A percentile compares a stretch with the other conserved stretches of the same genome.
Conservation (phyloP, 371 early-diverging fungal genomes). For the Blakeslea trispora region DNA sequence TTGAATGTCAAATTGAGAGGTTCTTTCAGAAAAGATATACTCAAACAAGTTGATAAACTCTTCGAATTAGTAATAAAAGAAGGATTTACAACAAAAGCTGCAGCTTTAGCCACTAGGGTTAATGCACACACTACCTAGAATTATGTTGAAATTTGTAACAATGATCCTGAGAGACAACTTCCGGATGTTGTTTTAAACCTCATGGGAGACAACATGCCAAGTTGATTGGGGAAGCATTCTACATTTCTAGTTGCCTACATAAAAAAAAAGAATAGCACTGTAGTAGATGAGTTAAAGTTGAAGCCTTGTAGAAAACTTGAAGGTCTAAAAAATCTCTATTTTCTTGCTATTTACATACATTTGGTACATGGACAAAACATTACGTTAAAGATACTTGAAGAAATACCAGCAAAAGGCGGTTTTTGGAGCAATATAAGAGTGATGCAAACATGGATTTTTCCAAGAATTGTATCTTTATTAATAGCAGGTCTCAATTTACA, state of each 20-base stretch:
- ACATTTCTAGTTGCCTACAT: constrained; percentile 23
- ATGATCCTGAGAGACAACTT: constrained; percentile 24
- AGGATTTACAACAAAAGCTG: constrained; percentile 23
- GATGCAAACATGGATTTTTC: too few relatives aligned
- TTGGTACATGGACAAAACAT: constrained; percentile 15
- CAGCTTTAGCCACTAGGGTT: constrained; percentile 25
- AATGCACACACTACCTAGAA: constrained; percentile 25
- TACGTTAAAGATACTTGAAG: too few relatives aligned
- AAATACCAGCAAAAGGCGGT: too few relatives aligned
- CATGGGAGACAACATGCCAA: constrained; percentile 19
- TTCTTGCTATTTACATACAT: constrained; percentile 15
- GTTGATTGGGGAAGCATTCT: constrained; percentile 26
- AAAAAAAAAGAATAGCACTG: constrained; percentile 17
- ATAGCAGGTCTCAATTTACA: too few relatives aligned
- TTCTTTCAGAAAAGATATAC: constrained; percentile 25
- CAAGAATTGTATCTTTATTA: too few relatives aligned
- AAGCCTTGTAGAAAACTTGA: neutral
- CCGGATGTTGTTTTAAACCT: constrained; percentile 23
- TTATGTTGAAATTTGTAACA: constrained; percentile 25
- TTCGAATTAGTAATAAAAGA: constrained; percentile 26
- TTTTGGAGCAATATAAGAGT: too few relatives aligned
- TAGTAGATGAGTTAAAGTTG: constrained; percentile 6
- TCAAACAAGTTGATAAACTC: constrained; percentile 24
- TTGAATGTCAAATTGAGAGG: constrained; percentile 24
- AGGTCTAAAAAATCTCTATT: constrained; percentile 11